Evolutionary conservation across 129 eudicot genomes (phyloP).

Genomic region (Dittrichia graveolens): DNA sequence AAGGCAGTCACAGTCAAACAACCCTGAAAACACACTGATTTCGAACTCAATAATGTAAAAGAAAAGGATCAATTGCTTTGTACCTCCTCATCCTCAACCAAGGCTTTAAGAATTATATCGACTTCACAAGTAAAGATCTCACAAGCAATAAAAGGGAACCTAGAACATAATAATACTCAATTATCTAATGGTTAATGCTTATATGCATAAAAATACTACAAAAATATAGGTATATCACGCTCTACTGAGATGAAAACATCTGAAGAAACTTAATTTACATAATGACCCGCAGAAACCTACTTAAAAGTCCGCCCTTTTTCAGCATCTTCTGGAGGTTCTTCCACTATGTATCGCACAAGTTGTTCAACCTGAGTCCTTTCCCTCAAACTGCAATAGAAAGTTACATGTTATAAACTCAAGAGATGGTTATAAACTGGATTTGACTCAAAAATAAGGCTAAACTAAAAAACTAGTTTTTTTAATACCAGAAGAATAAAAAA

Average conservation of each 20-base stretch:
- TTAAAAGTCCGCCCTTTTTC: slow-evolving; percentile 71
- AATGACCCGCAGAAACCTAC: slow-evolving; percentile 48
- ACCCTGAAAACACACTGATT: background rate
- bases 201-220: slow-evolving; percentile 20
- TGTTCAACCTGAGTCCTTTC: slow-evolving; percentile 74
- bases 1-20: slow-evolving; percentile 9
- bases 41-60: slow-evolving; percentile 12
- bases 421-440: background rate
- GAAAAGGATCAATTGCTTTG: background rate
- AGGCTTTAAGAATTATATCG: slow-evolving; percentile 80
- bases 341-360: slow-evolving; percentile 79
- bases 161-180: slow-evolving; percentile 28
- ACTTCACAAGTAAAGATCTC: slow-evolving; percentile 98
- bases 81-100: slow-evolving; percentile 98
- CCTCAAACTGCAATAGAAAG: slow-evolving; percentile 61
- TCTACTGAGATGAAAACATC: slow-evolving; percentile 20
- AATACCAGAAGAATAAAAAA: background rate
- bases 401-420: background rate
- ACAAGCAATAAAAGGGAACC: slow-evolving; percentile 95
- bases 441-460: background rate
- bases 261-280: slow-evolving; percentile 13
- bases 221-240: slow-evolving; percentile 5
- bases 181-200: slow-evolving; percentile 8
- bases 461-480: background rate
- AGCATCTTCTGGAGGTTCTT: slow-evolving; percentile 89